Evolutionary conservation across 768 basidiomycete genomes (phyloP), one percentile per base, ranked within the genome.

Genomic region (Phylloporus arenicola): DNA sequence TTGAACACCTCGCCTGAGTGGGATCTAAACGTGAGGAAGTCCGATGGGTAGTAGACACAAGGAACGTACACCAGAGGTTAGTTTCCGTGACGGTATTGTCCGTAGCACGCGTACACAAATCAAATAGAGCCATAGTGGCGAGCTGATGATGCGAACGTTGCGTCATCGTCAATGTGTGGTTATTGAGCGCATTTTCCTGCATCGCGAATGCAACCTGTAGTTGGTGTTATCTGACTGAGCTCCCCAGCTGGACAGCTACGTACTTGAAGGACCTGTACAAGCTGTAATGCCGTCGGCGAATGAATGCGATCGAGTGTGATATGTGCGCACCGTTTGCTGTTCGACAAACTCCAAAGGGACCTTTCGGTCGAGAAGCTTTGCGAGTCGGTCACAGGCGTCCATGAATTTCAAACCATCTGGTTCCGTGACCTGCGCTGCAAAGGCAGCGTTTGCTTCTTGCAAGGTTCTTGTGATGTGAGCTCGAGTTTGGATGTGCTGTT

Each of bases 121-220:
- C 10, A 24, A 41, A 27, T 3, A 63, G 56, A 13, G 52, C 40
- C 0, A 6, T 3, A 9, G 43, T 45, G 8, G 61, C 51, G 29
- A 59, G 34, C 3, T 51, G 13, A 13, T 64, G 49, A 6, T n/a
- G 5, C 24, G 47, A 40, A 17, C 43, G 59, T 34, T 56, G 22
- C 2, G 19, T 2, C 4, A 2, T 6, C 22, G 57, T 37, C 49
- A 63, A 52, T 12, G 6, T 1, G 8, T 33, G 19, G 20, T 58
- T 56, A 2, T 50, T 62, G 45, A 62, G 12, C 12, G 57, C 60
- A n/a, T 45, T 62, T 52, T 64, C 54, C 8, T 62, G 62, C 62
- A 63, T 50, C 5, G 59, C 59, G 33, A 49, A 52, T 3, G 62
- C 61, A 33, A 62, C 22, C 61, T 63, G 45, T 31, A 39, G 6